Base-by-base conservation (phyloP, 73 alveolate species). In the Paraurostyla sp. region DNA sequence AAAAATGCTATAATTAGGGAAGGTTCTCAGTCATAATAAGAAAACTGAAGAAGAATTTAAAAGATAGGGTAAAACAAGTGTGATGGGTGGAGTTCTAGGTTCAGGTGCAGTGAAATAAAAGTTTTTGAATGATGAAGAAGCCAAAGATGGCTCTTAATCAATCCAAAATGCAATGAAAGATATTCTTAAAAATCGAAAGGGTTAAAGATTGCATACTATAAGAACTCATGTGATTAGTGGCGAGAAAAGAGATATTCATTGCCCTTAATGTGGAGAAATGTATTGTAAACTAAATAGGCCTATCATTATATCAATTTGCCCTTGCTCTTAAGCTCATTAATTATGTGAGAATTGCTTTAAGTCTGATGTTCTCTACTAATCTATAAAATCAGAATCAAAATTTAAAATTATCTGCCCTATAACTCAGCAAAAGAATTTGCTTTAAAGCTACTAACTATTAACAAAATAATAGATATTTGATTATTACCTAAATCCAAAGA, bases 301-400 rank as follows among this genome's bases (percentile, higher is more conserved):
- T 6, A 49, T 73, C 32, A 20, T 73, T 23, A 1, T 73, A 23
- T 7, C 20, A 11, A 48, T 43, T 43, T 73, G 86, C 38, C 71
- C 86, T 45, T 73, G 86, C 51, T 4, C 0, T 13, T 4, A 48
- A 73, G 86, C 38, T 46, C 86, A 73, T 46, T 73, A 73, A 48
- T 3, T 73, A 1, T 73, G 86, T 73, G 86, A 73, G 29, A 45
- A 48, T 73, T 73, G 86, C 71, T 73, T 73, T 32, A 73, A 73
- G 52, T 13, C 25, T 43, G 13, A 51, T 16, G 1, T 13, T n/a
- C 4, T 49, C 36, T 20, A 23, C 25, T 38, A 73, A 73, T 43
- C 86, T 2, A 13, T 1, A 40, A 43, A 43, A 23, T 51, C 32
- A 11, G 30, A 46, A 73, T 32, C 71, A 6, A 73, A 73, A 49